These are phyloP conservation scores for Lachnellula subtilissima DNA, from an alignment of 2,329 filamentous ascomycete species.

Conservation along the genomic window DNA sequence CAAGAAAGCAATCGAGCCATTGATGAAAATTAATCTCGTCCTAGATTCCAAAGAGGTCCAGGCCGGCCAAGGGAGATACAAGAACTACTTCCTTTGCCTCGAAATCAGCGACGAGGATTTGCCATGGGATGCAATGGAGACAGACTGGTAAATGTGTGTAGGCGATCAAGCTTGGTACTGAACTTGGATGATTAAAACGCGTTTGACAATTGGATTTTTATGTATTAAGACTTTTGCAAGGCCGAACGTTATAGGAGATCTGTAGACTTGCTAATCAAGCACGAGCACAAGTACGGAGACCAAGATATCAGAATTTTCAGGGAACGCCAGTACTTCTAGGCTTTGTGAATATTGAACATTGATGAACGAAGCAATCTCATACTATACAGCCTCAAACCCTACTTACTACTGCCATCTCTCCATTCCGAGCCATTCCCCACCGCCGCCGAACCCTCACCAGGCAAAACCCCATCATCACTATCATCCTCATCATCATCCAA, in stretches of 20 bases:
- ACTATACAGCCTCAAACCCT: not conserved
- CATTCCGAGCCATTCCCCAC: constrained; percentile 27
- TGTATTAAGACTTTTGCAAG: no score
- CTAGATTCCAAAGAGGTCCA: not conserved
- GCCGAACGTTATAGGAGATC: no score
- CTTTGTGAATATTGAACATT: not conserved
- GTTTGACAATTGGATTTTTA: no score
- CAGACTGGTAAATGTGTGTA: not conserved
- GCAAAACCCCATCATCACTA: constrained; percentile 19
- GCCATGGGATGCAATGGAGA: not conserved
- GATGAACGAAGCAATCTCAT: not conserved
- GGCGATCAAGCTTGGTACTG: no score
- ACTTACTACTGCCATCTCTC: constrained; percentile 17
- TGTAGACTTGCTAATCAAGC: no score
- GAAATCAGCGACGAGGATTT: not conserved
- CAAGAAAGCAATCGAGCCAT: not conserved
- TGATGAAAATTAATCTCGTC: not conserved
- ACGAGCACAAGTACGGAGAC: no score
- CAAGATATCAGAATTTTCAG: no score
- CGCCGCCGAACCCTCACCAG: constrained; percentile 7
- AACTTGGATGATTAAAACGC: no score
- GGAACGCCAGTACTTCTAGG: no score
- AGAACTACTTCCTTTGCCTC: constrained; percentile 5
- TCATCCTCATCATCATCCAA: constrained; percentile 52
- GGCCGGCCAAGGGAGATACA: not conserved